Conservation (phyloP, 768 basidiomycete genomes). For the Trametes punicea region DNA sequence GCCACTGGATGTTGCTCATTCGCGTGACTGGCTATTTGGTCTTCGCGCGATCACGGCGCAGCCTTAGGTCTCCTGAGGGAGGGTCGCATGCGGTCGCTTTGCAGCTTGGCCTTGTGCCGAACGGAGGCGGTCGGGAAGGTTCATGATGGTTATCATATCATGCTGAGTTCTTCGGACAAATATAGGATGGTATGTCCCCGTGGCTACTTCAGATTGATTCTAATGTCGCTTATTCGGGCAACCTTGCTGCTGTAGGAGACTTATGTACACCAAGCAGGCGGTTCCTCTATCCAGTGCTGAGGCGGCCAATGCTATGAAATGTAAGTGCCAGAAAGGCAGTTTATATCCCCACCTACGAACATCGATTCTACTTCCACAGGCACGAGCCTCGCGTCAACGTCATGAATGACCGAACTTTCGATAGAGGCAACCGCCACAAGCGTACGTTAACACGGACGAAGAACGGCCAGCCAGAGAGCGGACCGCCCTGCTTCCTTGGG, state of each 20-base stretch:
- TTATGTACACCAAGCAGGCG: no score
- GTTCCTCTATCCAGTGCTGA: no score
- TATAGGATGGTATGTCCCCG: slow-evolving; percentile 5
- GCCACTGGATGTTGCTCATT: not conserved
- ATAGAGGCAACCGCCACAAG: not conserved
- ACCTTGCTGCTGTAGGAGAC: no score
- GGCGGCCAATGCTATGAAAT: not conserved
- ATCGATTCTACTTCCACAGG: not conserved
- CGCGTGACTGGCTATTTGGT: not conserved
- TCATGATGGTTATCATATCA: not conserved
- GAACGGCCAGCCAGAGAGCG: not conserved
- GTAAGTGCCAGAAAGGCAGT: not conserved
- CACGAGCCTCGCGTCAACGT: not conserved
- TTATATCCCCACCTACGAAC: not conserved
- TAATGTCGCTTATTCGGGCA: not conserved
- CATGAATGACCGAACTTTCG: not conserved
- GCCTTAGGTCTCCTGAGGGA: not conserved
- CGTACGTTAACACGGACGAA: not conserved
- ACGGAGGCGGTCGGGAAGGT: not conserved
- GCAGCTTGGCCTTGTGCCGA: not conserved
- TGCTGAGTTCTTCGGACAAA: not conserved
- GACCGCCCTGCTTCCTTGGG: not conserved
- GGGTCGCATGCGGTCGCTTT: not conserved
- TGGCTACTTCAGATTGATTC: not conserved
- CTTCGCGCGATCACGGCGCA: not conserved